Percentiles rank a stretch among this genome's conserved stretches.
Evolutionary conservation across 148 eudicot species (phyloP).

Genomic region (Persicaria tinctoria): DNA sequence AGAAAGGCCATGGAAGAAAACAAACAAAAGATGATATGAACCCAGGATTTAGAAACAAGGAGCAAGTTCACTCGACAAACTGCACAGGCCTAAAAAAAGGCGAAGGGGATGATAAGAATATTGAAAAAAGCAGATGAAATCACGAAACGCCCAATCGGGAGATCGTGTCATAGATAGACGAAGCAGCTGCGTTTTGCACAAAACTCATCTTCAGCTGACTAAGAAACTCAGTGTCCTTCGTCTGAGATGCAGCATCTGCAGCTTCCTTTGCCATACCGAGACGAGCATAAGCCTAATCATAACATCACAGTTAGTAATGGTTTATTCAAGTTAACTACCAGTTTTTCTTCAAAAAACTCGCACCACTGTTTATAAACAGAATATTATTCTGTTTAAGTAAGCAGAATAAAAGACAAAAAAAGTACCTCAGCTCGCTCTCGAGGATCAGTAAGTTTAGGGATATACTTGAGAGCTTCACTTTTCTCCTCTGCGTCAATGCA

Average conservation of each 20-base stretch:
- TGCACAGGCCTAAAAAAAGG: not conserved
- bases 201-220: conserved; percentile 59
- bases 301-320: not conserved
- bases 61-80: not conserved
- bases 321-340: not conserved
- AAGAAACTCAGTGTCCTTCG: conserved; percentile 81
- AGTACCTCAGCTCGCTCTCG: conserved; percentile 87
- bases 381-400: not conserved
- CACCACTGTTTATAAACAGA: not conserved
- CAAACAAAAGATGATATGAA: not conserved
- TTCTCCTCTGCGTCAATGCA: conserved; percentile 90
- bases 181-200: conserved; percentile 78
- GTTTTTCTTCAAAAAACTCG: not conserved
- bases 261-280: conserved; percentile 98
- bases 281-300: conserved; percentile 76
- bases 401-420: not conserved
- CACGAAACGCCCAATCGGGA: conserved; percentile 49
- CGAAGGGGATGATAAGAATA: conserved; percentile 24
- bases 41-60: not conserved
- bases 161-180: conserved; percentile 74
- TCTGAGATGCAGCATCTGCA: conserved; percentile 90
- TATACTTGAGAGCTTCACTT: conserved; percentile 83
- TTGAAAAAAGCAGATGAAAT: not conserved
- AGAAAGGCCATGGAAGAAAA: not conserved
- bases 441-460: conserved; percentile 76